Conservation (phyloP, 2,329 filamentous ascomycete genomes). For the Catunica adiposa region DNA sequence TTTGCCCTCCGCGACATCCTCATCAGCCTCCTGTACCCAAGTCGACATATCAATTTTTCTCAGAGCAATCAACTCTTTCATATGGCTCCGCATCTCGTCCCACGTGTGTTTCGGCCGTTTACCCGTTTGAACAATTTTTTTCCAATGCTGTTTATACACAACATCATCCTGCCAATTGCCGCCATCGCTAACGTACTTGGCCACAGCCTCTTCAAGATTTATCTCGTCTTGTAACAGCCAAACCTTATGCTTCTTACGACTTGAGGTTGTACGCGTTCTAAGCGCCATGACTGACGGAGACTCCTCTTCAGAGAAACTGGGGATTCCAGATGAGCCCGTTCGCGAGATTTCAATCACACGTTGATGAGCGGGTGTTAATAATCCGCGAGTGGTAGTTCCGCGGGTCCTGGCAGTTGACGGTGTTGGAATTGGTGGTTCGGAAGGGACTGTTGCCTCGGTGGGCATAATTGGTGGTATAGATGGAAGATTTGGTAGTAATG, state of each 20-base stretch:
- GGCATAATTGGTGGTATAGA: not conserved
- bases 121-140: not conserved
- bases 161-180: conserved; percentile 14
- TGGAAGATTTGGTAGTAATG: not conserved
- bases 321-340: not conserved
- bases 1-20: not conserved
- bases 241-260: conserved; percentile 6
- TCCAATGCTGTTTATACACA: conserved; percentile 8
- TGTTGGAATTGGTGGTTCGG: not conserved
- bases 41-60: conserved; percentile 12
- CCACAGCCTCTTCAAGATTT: conserved; percentile 9
- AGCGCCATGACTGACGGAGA: conserved; percentile 11
- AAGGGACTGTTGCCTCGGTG: not conserved
- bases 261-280: conserved; percentile 9
- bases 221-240: conserved; percentile 10
- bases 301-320: conserved; percentile 7
- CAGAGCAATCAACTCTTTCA: conserved; percentile 7
- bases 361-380: conserved; percentile 1
- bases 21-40: conserved; percentile 6
- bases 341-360: not conserved
- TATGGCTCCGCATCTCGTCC: conserved; percentile 9
- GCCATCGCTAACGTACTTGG: conserved; percentile 12
- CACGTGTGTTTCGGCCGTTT: conserved; percentile 4
- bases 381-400: not conserved
- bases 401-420: not conserved